Evolutionary conservation across 257 asterid species (phyloP).

Genomic region (Lantana camara): DNA sequence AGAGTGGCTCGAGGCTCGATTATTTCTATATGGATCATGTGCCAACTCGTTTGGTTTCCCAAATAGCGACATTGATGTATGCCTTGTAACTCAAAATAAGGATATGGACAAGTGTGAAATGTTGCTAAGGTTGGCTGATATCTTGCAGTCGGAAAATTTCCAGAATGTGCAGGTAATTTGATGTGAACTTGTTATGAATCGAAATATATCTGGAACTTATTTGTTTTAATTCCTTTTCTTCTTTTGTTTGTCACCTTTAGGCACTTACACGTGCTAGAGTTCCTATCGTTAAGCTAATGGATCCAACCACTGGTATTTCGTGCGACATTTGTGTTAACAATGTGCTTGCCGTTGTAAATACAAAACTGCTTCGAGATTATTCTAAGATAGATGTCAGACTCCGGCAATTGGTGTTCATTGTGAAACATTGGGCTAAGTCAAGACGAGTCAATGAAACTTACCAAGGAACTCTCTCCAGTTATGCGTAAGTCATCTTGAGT

Average conservation of each 20-base stretch:
- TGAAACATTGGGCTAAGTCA: constrained; percentile 76
- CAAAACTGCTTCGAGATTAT: constrained; percentile 68
- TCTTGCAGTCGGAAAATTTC: constrained; percentile 46
- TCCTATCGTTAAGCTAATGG: constrained; percentile 74
- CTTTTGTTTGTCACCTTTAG: constrained; percentile 35
- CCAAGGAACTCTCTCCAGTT: constrained; percentile 76
- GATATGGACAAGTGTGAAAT: constrained; percentile 51
- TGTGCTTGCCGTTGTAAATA: constrained; percentile 62
- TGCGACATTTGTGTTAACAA: constrained; percentile 70
- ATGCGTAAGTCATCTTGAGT: constrained; percentile 55
- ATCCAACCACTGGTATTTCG: constrained; percentile 63
- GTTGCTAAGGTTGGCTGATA: constrained; percentile 60
- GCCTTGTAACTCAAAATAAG: constrained; percentile 48
- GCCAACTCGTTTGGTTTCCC: constrained; percentile 70
- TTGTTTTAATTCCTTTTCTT: not conserved
- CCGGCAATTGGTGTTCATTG: constrained; percentile 65
- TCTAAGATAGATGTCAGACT: constrained; percentile 60
- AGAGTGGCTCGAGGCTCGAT: constrained; percentile 68
- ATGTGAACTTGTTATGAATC: not conserved
- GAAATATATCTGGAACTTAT: not conserved
- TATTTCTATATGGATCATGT: constrained; percentile 67
- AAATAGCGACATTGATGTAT: constrained; percentile 67
- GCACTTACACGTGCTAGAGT: constrained; percentile 72
- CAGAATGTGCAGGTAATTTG: constrained; percentile 63
- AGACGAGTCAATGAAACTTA: constrained; percentile 70